phyloP scores from a whole-genome alignment of 1,284 basidiomycete species.

The Ceratobasidium sp. region DNA sequence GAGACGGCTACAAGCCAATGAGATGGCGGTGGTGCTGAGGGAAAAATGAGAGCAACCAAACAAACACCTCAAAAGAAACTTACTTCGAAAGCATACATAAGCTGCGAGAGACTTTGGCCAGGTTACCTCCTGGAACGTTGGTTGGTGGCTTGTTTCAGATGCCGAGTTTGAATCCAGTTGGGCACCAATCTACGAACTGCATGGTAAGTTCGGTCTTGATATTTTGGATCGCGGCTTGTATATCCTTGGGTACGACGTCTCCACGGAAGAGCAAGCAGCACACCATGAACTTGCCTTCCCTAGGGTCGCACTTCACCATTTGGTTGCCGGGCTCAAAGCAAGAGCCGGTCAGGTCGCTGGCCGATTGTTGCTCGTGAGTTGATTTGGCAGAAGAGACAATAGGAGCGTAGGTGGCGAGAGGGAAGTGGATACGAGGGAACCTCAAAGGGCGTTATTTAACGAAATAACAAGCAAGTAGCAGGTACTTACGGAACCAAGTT shows the following conservation, averaged over 20 bases:
- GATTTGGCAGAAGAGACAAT: conserved; percentile 87
- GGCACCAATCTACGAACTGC: conserved; percentile 97
- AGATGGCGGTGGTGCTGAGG: conserved; percentile 87
- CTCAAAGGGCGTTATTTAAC: conserved; percentile 51
- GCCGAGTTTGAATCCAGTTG: conserved; percentile 68
- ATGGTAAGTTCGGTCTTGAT: conserved; percentile 98
- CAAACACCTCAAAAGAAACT: too few relatives aligned
- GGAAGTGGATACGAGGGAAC: conserved; percentile 98
- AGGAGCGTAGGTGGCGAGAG: conserved; percentile 95
- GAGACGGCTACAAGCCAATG: conserved; percentile 91
- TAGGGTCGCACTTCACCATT: conserved; percentile 97
- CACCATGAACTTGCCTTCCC: conserved; percentile 96
- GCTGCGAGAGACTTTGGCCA: conserved; percentile 92
- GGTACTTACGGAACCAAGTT: conserved; percentile 88
- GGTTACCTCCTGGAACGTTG: conserved; percentile 90
- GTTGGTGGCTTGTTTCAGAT: conserved; percentile 97
- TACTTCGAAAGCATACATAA: conserved; percentile 95
- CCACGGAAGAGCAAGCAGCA: conserved; percentile 92
- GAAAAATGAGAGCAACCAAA: too few relatives aligned
- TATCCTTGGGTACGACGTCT: conserved; percentile 96
- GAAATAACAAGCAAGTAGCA: not conserved
- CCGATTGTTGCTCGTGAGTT: conserved; percentile 96
- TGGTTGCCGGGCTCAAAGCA: conserved; percentile 98
- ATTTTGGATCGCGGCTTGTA: conserved; percentile 88
- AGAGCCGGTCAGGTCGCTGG: conserved; percentile 97